Evolutionary conservation across 352 stramenopile species (phyloP).

Genomic region (Achlya hypogyna): DNA sequence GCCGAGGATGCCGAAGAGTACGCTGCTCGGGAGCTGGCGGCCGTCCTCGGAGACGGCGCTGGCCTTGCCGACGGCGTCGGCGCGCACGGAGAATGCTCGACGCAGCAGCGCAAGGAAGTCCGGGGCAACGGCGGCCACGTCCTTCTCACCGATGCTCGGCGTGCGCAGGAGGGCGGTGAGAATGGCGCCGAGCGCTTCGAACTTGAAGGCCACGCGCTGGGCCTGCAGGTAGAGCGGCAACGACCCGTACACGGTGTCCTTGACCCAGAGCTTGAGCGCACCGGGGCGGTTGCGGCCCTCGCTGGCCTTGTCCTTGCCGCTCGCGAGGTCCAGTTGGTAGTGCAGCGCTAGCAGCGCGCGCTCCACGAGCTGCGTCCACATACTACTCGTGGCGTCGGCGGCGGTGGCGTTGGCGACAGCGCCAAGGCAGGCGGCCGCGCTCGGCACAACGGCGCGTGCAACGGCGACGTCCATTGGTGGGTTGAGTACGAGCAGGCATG

Average conservation of each 20-base stretch:
- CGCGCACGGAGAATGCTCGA: constrained; percentile 49
- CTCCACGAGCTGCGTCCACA: constrained; percentile 15
- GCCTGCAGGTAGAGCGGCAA: constrained; percentile 53
- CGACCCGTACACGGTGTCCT: constrained; percentile 28
- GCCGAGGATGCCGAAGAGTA: constrained; percentile 60
- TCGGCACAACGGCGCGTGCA: neutral
- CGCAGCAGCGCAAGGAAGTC: constrained; percentile 48
- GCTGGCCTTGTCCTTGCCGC: constrained; percentile 17
- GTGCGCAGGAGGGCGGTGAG: constrained; percentile 39
- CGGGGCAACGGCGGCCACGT: constrained; percentile 52
- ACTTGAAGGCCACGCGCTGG: constrained; percentile 31
- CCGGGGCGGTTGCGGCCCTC: constrained; percentile 23
- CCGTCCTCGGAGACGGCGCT: constrained; percentile 73
- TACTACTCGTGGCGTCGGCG: constrained; percentile 1
- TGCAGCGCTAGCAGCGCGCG: constrained; percentile 7
- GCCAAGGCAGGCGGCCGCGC: constrained; percentile 4
- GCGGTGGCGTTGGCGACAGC: constrained; percentile 7
- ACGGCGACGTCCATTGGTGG: neutral
- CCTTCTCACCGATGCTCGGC: constrained; percentile 56
- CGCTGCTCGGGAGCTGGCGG: constrained; percentile 51
- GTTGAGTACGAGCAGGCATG: neutral
- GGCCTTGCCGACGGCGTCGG: constrained; percentile 70
- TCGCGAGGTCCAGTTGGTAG: constrained; percentile 13
- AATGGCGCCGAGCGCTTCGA: constrained; percentile 31
- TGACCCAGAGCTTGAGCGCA: constrained; percentile 55